Conservation (phyloP, 441 rosid genomes). For the Codiaeum variegatum region DNA sequence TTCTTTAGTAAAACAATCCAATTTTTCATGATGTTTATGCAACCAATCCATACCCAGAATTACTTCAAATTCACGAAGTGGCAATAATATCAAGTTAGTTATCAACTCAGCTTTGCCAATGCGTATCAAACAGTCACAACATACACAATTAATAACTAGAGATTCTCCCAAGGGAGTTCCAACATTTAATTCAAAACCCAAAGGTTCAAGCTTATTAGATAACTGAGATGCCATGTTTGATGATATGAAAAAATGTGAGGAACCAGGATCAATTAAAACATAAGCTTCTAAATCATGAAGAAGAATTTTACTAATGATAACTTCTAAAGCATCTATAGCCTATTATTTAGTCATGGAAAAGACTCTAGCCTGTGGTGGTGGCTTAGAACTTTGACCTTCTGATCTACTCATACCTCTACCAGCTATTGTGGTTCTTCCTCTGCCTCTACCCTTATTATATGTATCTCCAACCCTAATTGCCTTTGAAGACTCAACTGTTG, state of each 20-base stretch:
- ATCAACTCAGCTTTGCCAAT: no score
- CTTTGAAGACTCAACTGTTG: no score
- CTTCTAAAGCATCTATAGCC: neutral
- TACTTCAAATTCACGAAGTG: neutral
- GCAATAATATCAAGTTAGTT: no score
- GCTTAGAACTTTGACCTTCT: neutral
- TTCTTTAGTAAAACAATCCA: neutral
- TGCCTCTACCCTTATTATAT: neutral
- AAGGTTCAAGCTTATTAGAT: neutral
- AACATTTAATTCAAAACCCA: neutral
- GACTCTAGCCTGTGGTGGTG: neutral
- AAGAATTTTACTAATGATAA: neutral
- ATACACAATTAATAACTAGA: no score
- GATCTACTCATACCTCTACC: no score
- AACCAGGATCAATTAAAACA: neutral
- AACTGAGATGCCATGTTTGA: neutral
- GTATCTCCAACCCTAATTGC: neutral
- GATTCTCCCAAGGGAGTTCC: neutral
- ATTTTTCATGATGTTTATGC: neutral
- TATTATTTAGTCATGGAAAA: neutral
- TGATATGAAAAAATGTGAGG: neutral
- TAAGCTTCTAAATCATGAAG: neutral
- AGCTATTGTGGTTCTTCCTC: no score
- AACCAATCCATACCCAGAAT: neutral
- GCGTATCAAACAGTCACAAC: no score